Base-by-base conservation (phyloP, 1,284 basidiomycete species). In the Cutaneotrichosporon mucoides region DNA sequence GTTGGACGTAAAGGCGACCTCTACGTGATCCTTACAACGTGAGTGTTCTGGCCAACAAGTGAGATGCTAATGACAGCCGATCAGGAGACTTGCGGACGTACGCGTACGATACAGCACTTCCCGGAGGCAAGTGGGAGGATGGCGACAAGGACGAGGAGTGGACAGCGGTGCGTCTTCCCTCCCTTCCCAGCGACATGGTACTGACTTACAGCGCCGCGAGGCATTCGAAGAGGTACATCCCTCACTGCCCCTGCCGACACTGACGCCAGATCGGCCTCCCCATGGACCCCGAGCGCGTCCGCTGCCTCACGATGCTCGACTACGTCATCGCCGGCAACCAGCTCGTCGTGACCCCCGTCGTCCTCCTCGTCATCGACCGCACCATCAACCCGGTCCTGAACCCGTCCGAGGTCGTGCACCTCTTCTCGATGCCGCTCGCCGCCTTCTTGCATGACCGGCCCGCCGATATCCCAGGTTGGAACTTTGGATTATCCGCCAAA, bases 101-200 rank as follows among this genome's bases (percentile, higher is more conserved):
- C 66, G 88, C 89, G 0, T 88, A 88, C 0, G 90, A 92, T 73
- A 92, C 90, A 0, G 87, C 88, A 2, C 76, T 92, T 4, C 90
- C 90, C 0, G 90, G 90, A 4, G 90, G 90, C 0, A 90, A 86
- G 69, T 82, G 86, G 15, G 90, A 92, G 35, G 79, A 80, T 2
- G 80, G 79, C 16, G 90, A 92, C 71, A 73, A 70, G 63, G 84
- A 82, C 45, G 79, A 86, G 11, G 90, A 92, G 71, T 87, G 87
- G 62, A 88, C 90, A 2, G 90, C 90, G 15, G 89, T 91, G 74
- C 67, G 86, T 80, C 1, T 6, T 40, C 10, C 8, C 12, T 43
- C 24, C 24, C 24, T 24, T 24, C 24, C 24, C 24, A 24, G 24
- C 24, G 24, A 7, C 3, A 7, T 8, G 10, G 40, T 24, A 24